A percentile compares a stretch with the other conserved stretches of the same genome.
These are phyloP conservation scores for Dionaea muscipula DNA, from an alignment of 179 eudicot species.

Conservation along the genomic window DNA sequence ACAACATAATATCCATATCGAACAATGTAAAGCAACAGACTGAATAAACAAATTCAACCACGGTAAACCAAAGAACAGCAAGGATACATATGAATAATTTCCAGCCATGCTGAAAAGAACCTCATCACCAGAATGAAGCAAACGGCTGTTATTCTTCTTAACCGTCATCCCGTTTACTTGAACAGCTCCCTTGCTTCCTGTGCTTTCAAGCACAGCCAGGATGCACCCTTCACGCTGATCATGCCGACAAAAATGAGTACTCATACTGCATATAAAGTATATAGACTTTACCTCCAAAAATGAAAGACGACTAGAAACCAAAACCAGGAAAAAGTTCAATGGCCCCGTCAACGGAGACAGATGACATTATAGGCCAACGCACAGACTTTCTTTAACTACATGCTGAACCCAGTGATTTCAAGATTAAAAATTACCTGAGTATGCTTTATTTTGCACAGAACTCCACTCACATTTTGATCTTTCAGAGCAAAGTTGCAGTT, in stretches of 20 bases:
- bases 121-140: constrained; percentile 79
- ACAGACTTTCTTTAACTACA: not conserved
- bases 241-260: constrained; percentile 35
- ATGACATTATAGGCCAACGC: not conserved
- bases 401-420: not conserved
- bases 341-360: no score
- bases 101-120: constrained; percentile 53
- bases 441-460: constrained; percentile 49
- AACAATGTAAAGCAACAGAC: not conserved
- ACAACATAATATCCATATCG: not conserved
- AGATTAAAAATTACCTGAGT: constrained; percentile 37
- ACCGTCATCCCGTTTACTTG: constrained; percentile 63
- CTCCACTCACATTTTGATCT: constrained; percentile 41
- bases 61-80: not conserved
- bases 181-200: constrained; percentile 72
- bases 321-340: not conserved
- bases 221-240: constrained; percentile 53
- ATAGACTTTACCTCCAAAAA: constrained; percentile 20
- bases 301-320: not conserved
- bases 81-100: constrained; percentile 87
- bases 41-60: not conserved
- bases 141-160: constrained; percentile 45
- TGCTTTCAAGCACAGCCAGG: constrained; percentile 70
- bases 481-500: constrained; percentile 36
- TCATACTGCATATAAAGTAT: constrained; percentile 27